phyloP scores from a whole-genome alignment of 495 filamentous ascomycete genomes.

The Sporormia fimetaria region DNA sequence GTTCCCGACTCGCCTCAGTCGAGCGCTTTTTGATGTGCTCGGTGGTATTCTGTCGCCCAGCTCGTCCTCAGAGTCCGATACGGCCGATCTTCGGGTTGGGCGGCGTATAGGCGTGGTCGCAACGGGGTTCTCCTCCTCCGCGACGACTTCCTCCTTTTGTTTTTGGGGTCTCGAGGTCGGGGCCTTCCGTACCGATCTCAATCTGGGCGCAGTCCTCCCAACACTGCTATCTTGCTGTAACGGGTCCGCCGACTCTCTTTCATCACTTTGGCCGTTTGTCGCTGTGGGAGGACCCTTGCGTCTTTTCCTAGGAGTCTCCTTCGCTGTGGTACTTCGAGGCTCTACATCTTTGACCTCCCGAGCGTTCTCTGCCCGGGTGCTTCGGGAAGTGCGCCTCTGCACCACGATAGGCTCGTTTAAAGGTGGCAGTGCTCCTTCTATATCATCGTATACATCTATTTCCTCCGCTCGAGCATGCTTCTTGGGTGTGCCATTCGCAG shows the following conservation, averaged over 20 bases:
- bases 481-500: not conserved
- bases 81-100: constrained; percentile 1
- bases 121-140: constrained; percentile 5
- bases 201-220: not conserved
- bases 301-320: not conserved
- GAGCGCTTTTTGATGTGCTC: not conserved
- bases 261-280: too few relatives aligned
- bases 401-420: not conserved
- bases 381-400: not conserved
- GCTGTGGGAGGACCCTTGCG: not conserved
- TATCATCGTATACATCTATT: constrained; percentile 25
- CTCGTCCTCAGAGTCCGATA: constrained; percentile 13
- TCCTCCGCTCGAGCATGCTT: constrained; percentile 4
- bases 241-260: too few relatives aligned
- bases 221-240: too few relatives aligned
- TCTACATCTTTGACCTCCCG: not conserved
- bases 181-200: not conserved
- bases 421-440: constrained; percentile 21
- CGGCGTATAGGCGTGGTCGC: constrained; percentile 2
- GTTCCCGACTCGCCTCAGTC: constrained; percentile 4
- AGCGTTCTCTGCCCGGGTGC: not conserved
- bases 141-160: not conserved
- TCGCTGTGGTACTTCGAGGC: not conserved
- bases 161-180: not conserved
- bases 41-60: not conserved